These are phyloP conservation scores for Xerocomellus intermedius DNA, from an alignment of 768 basidiomycete species.

Conservation along the genomic window DNA sequence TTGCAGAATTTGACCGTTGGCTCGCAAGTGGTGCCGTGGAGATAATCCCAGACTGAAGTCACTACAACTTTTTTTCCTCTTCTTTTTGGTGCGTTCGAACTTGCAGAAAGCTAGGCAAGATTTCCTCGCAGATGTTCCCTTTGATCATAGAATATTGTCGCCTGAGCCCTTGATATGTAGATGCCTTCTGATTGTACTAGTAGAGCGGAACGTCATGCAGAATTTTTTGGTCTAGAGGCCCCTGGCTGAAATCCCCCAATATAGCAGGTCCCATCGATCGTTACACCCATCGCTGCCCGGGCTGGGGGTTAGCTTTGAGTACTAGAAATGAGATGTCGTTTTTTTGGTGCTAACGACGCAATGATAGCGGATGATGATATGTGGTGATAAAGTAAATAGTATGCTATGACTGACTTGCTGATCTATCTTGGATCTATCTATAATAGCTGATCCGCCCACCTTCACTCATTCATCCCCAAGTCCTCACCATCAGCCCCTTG, in stretches of 20 bases:
- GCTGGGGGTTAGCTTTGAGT: no score
- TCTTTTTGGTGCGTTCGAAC: not conserved
- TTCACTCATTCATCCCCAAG: not conserved
- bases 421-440: not conserved
- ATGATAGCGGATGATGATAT: not conserved
- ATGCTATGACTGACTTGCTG: not conserved
- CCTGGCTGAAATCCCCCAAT: not conserved
- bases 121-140: not conserved
- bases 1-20: conserved; percentile 70
- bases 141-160: not conserved
- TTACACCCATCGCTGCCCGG: not conserved
- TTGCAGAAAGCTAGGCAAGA: not conserved
- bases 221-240: not conserved
- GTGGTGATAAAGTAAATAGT: not conserved
- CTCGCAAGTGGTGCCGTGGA: conserved; percentile 62
- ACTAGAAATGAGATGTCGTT: not conserved
- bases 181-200: not conserved
- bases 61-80: no score
- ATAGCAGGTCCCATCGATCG: not conserved
- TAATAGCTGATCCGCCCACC: not conserved
- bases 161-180: not conserved
- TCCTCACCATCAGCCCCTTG: conserved; percentile 24
- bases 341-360: not conserved
- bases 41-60: conserved; percentile 36
- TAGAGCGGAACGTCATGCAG: not conserved